Evolutionary conservation across 495 filamentous ascomycete species (phyloP).

Genomic region (Talaromyces thailandensis): DNA sequence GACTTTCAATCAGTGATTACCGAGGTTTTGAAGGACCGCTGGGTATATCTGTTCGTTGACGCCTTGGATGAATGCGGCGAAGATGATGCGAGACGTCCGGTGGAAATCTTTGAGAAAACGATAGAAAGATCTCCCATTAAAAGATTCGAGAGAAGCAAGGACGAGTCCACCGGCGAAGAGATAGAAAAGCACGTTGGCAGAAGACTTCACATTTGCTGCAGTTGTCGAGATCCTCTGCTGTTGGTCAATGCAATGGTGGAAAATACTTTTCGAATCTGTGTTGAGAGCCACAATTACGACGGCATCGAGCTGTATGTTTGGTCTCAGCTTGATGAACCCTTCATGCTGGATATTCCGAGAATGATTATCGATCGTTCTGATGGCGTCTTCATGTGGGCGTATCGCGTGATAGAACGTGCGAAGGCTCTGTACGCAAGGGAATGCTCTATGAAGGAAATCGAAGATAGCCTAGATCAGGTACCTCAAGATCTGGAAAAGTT

Average conservation of each 20-base stretch:
- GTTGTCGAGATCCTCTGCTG: conserved; percentile 28
- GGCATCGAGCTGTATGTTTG: conserved; percentile 23
- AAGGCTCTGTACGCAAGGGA: conserved; percentile 12
- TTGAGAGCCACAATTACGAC: conserved; percentile 16
- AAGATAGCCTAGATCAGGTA: conserved; percentile 8
- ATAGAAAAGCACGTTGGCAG: not conserved
- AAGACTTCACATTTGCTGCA: conserved; percentile 23
- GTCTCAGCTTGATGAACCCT: not conserved
- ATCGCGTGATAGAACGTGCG: conserved; percentile 17
- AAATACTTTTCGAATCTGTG: conserved; percentile 12
- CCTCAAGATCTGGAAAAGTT: conserved; percentile 16
- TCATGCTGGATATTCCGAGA: not conserved
- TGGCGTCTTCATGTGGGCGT: conserved; percentile 25
- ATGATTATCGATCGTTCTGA: conserved; percentile 16
- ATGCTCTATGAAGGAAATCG: conserved; percentile 3
- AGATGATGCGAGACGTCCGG: conserved; percentile 9
- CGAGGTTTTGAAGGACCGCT: not conserved
- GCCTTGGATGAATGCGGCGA: conserved; percentile 25
- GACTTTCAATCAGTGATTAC: not conserved
- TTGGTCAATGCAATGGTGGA: conserved; percentile 4
- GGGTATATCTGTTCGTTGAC: conserved; percentile 15
- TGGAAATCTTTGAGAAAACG: not conserved
- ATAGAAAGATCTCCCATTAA: not conserved
- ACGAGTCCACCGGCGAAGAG: no score
- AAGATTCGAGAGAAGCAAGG: no score